Evolutionary conservation across 2,329 filamentous ascomycete genomes (phyloP).

Genomic region (Pseudogymnoascus sp.): DNA sequence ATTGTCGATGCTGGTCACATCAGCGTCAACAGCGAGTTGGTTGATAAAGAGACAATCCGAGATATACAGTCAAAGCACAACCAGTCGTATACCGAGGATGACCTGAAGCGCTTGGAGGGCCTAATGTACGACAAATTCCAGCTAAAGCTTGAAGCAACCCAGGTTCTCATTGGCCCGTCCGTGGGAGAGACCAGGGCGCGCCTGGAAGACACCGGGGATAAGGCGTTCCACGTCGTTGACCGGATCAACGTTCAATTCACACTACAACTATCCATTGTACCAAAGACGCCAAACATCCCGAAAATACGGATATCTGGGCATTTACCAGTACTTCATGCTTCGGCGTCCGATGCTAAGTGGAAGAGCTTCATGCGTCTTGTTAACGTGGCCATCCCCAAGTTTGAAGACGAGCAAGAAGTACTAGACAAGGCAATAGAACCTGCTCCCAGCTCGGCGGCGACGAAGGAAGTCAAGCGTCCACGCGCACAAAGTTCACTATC

Average conservation of each 20-base stretch:
- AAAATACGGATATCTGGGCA: conserved; percentile 88
- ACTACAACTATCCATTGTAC: conserved; percentile 94
- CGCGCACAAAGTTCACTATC: conserved; percentile 24
- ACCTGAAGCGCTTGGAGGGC: conserved; percentile 79
- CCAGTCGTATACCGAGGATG: conserved; percentile 78
- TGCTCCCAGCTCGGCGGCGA: neutral
- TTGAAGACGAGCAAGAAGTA: conserved; percentile 46
- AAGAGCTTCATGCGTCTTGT: conserved; percentile 95
- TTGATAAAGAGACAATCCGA: conserved; percentile 82
- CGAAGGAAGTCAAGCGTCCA: conserved; percentile 16
- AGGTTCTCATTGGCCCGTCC: conserved; percentile 89
- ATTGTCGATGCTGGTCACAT: conserved; percentile 96
- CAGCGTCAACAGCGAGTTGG: conserved; percentile 86
- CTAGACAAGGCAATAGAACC: conserved; percentile 13
- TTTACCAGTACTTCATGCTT: conserved; percentile 83
- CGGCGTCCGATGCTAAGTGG: conserved; percentile 91
- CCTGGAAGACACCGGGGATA: conserved; percentile 60
- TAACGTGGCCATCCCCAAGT: conserved; percentile 86
- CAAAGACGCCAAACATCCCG: conserved; percentile 86
- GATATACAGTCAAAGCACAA: conserved; percentile 88
- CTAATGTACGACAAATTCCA: conserved; percentile 98
- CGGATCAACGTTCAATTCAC: conserved; percentile 96
- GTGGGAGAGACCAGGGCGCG: conserved; percentile 85
- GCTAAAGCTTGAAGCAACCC: conserved; percentile 87
- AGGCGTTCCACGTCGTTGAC: conserved; percentile 83